A percentile compares a stretch with the other conserved stretches of the same genome.
phyloP scores from a whole-genome alignment of 164 flowering plant genomes.

The Vitis rotundifolia region DNA sequence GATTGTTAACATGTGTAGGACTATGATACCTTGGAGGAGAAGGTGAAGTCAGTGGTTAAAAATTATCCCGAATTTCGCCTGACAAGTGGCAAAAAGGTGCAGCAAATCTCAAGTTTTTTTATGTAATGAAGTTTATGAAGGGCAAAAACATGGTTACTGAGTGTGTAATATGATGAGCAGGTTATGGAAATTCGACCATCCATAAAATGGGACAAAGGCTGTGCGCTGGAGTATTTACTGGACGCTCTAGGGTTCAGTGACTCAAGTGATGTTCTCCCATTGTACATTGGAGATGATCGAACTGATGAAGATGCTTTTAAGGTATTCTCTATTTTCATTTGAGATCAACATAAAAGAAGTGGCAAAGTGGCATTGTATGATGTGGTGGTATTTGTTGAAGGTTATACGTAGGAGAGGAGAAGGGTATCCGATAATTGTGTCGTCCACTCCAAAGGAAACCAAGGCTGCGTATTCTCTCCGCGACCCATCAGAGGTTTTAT shows the following conservation, averaged over 20 bases:
- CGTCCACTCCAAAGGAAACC: constrained; percentile 35
- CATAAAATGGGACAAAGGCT: constrained; percentile 47
- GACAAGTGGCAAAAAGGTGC: constrained; percentile 38
- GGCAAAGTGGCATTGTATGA: neutral
- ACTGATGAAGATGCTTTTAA: constrained; percentile 52
- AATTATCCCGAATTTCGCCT: constrained; percentile 29
- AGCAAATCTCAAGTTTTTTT: no score
- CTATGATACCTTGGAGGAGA: constrained; percentile 22
- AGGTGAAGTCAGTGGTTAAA: constrained; percentile 28
- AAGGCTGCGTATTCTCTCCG: constrained; percentile 32
- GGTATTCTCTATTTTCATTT: constrained; percentile 14
- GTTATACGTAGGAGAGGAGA: constrained; percentile 31
- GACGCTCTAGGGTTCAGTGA: constrained; percentile 31
- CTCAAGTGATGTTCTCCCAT: constrained; percentile 28
- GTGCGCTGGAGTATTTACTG: constrained; percentile 40
- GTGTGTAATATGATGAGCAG: constrained; percentile 6
- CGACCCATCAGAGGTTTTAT: constrained; percentile 38
- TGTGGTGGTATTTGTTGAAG: constrained; percentile 12
- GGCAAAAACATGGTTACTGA: no score
- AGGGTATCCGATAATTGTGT: constrained; percentile 41
- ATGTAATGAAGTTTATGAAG: no score
- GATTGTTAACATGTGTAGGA: constrained; percentile 21
- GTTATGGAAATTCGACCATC: constrained; percentile 44
- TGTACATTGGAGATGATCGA: constrained; percentile 49
- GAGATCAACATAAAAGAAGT: no score